A percentile compares a stretch with the other conserved stretches of the same genome.
phyloP scores from a whole-genome alignment of 1,284 basidiomycete species.

The Cutaneotrichosporon cavernicola region DNA sequence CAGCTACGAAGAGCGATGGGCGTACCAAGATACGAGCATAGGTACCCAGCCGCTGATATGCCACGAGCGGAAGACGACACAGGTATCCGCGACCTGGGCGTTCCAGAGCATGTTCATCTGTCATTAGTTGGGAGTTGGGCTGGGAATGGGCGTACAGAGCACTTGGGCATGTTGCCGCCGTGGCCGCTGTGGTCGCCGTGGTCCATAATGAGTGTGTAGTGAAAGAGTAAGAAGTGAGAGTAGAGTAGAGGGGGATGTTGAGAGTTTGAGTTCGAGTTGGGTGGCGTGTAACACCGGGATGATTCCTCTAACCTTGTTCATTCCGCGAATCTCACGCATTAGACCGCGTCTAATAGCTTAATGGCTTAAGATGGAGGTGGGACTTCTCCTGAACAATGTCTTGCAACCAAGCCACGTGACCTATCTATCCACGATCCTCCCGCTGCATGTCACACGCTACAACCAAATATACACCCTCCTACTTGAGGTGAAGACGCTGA shows the following conservation, averaged over 20 bases:
- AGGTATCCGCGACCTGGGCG: conserved; percentile 46
- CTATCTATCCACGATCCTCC: neutral
- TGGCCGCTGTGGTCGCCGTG: conserved; percentile 23
- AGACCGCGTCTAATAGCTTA: no score
- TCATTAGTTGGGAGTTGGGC: conserved; percentile 3
- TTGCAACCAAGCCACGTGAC: no score
- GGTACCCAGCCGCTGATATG: conserved; percentile 42
- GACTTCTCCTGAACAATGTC: no score
- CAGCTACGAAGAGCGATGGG: neutral
- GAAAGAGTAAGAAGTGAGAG: neutral
- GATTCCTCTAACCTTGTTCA: neutral
- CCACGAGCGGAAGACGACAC: conserved; percentile 50
- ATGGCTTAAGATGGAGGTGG: no score
- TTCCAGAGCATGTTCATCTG: conserved; percentile 56
- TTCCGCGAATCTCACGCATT: no score
- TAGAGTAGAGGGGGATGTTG: neutral
- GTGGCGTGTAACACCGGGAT: neutral
- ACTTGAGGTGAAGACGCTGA: neutral
- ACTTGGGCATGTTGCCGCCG: conserved; percentile 21
- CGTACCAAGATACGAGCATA: conserved; percentile 50
- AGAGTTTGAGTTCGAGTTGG: neutral
- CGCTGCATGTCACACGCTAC: neutral
- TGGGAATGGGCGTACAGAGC: conserved; percentile 13
- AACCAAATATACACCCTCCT: neutral
- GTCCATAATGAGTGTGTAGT: conserved; percentile 17